phyloP scores from a whole-genome alignment of 768 basidiomycete species.

The Boletus tomentosulus region DNA sequence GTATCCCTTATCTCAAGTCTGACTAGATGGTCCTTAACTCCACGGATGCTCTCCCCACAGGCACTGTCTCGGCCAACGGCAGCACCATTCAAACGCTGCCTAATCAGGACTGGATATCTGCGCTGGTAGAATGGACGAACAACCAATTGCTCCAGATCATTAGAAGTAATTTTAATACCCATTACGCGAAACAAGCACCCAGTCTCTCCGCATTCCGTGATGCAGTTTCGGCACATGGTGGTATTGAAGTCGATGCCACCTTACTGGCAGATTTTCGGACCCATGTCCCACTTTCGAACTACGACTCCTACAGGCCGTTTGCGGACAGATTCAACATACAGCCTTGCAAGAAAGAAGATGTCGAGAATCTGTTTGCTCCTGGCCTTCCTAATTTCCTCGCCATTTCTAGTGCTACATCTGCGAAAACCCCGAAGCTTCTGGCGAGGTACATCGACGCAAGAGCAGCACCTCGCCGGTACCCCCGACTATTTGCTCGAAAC shows the following conservation, averaged over 20 bases:
- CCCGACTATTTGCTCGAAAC: not conserved
- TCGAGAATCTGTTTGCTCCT: not conserved
- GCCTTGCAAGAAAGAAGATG: conserved; percentile 7
- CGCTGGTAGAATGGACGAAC: not conserved
- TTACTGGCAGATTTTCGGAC: not conserved
- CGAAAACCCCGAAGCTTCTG: not conserved
- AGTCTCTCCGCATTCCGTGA: not conserved
- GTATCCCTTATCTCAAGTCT: no score
- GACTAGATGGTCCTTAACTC: no score
- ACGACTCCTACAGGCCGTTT: conserved; percentile 2
- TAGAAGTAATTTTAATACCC: not conserved
- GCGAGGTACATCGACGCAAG: not conserved
- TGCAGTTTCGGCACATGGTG: not conserved
- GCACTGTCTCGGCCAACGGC: not conserved
- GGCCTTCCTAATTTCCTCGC: not conserved
- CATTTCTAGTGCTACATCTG: conserved; percentile 3
- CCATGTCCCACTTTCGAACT: conserved; percentile 3
- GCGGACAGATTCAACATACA: not conserved
- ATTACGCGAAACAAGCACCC: not conserved
- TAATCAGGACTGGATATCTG: not conserved
- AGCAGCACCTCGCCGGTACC: no score
- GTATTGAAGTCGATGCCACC: not conserved
- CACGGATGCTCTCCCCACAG: not conserved
- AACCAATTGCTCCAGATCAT: not conserved
- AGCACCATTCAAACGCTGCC: not conserved